phyloP scores from a whole-genome alignment of 1,139 yeast genomes.

The Blastobotrys arbuscula region DNA sequence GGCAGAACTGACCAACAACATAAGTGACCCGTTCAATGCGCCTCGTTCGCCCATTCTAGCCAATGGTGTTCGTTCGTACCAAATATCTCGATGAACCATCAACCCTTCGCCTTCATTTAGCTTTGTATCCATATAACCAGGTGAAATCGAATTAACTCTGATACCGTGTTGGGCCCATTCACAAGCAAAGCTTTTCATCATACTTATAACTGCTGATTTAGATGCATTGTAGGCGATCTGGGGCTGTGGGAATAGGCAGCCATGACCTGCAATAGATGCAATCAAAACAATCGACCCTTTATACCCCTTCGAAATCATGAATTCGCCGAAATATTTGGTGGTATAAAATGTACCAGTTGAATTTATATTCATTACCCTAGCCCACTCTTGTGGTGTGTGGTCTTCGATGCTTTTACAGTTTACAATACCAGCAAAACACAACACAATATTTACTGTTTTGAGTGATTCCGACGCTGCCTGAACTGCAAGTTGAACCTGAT shows the following conservation, averaged over 20 bases:
- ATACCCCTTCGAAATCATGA: constrained; percentile 21
- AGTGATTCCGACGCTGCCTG: constrained; percentile 3
- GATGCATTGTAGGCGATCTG: constrained; percentile 49
- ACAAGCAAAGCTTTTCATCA: constrained; percentile 49
- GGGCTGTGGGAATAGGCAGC: constrained; percentile 19
- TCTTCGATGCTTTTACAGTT: constrained; percentile 4
- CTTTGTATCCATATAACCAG: constrained; percentile 68
- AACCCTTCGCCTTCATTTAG: constrained; percentile 23
- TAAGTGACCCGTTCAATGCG: constrained; percentile 75
- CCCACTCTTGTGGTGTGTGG: constrained; percentile 4
- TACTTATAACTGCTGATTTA: constrained; percentile 47
- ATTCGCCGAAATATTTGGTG: constrained; percentile 14
- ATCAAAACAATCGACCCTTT: constrained; percentile 16
- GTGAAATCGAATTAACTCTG: constrained; percentile 71
- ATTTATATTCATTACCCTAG: constrained; percentile 23
- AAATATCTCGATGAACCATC: neutral
- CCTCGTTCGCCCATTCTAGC: constrained; percentile 43
- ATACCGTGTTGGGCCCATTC: constrained; percentile 50
- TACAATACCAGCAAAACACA: constrained; percentile 11
- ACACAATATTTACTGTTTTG: constrained; percentile 9
- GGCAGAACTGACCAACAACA: constrained; percentile 74
- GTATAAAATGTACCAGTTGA: constrained; percentile 36
- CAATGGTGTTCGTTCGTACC: constrained; percentile 11
- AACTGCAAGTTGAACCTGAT: neutral
- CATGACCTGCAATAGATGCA: constrained; percentile 16